These are phyloP conservation scores for Dactylonectria macrodidyma DNA, from an alignment of 2,329 filamentous ascomycete species.

Conservation along the genomic window DNA sequence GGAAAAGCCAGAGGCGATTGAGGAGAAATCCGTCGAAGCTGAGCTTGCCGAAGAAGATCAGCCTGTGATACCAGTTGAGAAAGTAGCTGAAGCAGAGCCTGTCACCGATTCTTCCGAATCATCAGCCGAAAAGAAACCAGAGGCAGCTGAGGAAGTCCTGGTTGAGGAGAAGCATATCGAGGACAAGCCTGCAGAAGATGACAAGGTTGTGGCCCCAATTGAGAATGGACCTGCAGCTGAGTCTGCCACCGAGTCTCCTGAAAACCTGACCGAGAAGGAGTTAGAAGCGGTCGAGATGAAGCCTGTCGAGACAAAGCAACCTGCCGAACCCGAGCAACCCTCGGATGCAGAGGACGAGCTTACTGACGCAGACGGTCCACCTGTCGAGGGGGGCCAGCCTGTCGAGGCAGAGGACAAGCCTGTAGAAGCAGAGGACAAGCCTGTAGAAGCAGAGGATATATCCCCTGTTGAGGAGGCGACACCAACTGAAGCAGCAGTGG, in stretches of 20 bases:
- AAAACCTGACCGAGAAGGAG: background rate
- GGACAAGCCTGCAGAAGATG: background rate
- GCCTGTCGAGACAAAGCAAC: background rate
- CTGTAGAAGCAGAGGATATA: background rate
- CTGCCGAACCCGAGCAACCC: background rate
- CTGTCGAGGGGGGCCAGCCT: background rate
- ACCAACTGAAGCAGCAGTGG: background rate
- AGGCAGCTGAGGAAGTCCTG: background rate
- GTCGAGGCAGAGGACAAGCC: background rate
- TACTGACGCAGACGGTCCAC: background rate
- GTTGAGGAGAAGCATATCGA: background rate
- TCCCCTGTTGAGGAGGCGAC: background rate
- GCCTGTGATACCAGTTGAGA: background rate
- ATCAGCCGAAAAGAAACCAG: background rate
- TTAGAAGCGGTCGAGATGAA: background rate
- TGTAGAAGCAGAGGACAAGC: background rate
- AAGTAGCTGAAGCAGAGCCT: background rate
- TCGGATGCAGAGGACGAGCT: background rate
- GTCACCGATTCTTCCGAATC: background rate
- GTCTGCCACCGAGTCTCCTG: background rate
- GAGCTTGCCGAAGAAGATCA: background rate
- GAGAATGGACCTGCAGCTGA: background rate
- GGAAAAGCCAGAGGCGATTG: slow-evolving; percentile 10
- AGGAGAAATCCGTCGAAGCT: slow-evolving; percentile 14
- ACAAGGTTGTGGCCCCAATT: background rate